A percentile compares a stretch with the other conserved stretches of the same genome.
Conservation (phyloP, 495 filamentous ascomycete genomes). For the Lophiostoma macrostomum region DNA sequence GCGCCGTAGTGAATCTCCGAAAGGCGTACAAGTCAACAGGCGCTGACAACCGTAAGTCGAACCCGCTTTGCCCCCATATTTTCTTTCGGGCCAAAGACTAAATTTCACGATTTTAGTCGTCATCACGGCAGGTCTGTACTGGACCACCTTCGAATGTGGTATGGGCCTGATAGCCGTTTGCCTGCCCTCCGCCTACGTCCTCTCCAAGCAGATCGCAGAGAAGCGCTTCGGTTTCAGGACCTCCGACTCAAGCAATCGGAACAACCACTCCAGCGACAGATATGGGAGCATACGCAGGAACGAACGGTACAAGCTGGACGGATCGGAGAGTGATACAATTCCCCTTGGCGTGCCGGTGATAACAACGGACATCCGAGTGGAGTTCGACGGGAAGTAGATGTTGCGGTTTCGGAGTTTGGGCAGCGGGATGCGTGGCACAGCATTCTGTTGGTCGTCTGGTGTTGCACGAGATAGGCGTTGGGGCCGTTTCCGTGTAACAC, state of each 20-base stretch:
- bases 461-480: too few relatives aligned
- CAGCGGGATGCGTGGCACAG: too few relatives aligned
- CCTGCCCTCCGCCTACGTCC: not conserved
- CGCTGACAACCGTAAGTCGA: not conserved
- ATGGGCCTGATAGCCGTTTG: not conserved
- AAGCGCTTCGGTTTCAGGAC: not conserved
- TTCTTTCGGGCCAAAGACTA: not conserved
- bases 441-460: too few relatives aligned
- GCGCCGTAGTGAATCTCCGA: not conserved
- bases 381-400: too few relatives aligned
- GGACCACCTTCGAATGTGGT: conserved; percentile 6
- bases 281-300: too few relatives aligned
- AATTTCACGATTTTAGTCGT: not conserved
- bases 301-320: too few relatives aligned
- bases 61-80: not conserved
- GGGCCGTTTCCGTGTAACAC: too few relatives aligned
- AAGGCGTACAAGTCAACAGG: not conserved
- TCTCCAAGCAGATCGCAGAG: not conserved
- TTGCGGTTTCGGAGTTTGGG: too few relatives aligned
- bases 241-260: not conserved
- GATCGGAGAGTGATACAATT: too few relatives aligned
- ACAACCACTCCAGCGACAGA: too few relatives aligned
- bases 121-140: conserved; percentile 4
- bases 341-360: too few relatives aligned
- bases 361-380: too few relatives aligned